These are phyloP conservation scores for Atkinsonella hypoxylon DNA, from an alignment of 2,329 filamentous ascomycete genomes.

Conservation along the genomic window DNA sequence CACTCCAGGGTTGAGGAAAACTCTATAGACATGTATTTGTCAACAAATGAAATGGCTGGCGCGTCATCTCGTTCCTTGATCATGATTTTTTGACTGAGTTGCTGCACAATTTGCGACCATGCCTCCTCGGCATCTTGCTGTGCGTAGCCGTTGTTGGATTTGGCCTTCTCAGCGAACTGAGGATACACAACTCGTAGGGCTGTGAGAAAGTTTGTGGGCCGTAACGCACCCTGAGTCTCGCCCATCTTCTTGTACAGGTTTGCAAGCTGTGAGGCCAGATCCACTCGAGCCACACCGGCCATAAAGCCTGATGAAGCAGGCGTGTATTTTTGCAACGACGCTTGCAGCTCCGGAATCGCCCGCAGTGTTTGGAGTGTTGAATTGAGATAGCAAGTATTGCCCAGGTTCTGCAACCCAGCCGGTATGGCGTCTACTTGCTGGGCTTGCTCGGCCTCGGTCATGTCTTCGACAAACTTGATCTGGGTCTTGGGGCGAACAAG, in stretches of 20 bases:
- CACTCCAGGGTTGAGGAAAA: constrained; percentile 72
- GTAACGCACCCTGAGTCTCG: constrained; percentile 76
- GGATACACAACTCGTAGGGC: constrained; percentile 71
- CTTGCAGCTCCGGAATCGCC: constrained; percentile 80
- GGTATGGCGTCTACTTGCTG: constrained; percentile 74
- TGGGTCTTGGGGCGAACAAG: constrained; percentile 65
- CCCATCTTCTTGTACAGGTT: constrained; percentile 84
- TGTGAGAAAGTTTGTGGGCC: constrained; percentile 71
- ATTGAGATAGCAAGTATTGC: constrained; percentile 98
- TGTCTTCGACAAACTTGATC: constrained; percentile 88
- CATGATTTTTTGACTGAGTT: constrained; percentile 67
- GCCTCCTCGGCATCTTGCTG: constrained; percentile 98
- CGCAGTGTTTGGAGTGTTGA: constrained; percentile 88
- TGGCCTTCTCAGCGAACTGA: constrained; percentile 84
- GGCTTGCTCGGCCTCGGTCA: constrained; percentile 88
- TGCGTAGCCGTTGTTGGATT: constrained; percentile 74
- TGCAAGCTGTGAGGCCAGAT: constrained; percentile 66
- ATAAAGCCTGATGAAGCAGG: constrained; percentile 23
- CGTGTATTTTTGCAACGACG: constrained; percentile 54
- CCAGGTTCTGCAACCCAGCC: constrained; percentile 79
- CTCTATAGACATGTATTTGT: constrained; percentile 78
- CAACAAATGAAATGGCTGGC: constrained; percentile 60
- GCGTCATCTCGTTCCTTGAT: constrained; percentile 40
- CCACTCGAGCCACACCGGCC: constrained; percentile 39
- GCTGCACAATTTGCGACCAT: constrained; percentile 88